phyloP scores from a whole-genome alignment of 1,284 basidiomycete species.

The Wallemia hederae region DNA sequence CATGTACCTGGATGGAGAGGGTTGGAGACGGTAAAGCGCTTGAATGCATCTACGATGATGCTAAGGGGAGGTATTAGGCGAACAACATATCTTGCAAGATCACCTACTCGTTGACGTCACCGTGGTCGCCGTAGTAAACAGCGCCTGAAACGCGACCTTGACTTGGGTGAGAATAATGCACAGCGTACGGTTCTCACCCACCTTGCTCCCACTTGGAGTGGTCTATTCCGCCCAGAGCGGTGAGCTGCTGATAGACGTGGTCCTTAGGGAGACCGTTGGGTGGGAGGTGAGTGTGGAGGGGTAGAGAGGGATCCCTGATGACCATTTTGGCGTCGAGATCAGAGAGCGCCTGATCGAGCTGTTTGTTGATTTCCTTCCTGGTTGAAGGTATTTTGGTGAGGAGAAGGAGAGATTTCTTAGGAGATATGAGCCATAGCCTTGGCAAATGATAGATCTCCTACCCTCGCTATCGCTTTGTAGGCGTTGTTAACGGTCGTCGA shows the following conservation, averaged over 20 bases:
- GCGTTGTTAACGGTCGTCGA: background rate
- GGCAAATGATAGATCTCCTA: background rate
- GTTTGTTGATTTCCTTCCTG: slow-evolving; percentile 10
- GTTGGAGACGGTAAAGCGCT: slow-evolving; percentile 26
- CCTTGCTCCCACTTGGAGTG: slow-evolving; percentile 7
- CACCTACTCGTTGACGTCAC: slow-evolving; percentile 3
- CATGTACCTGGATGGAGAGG: slow-evolving; percentile 42
- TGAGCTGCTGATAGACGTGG: slow-evolving; percentile 5
- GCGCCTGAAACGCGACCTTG: slow-evolving; percentile 14
- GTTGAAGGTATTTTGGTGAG: slow-evolving; percentile 11
- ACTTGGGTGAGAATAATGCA: background rate
- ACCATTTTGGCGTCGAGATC: slow-evolving; percentile 13
- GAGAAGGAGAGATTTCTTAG: background rate
- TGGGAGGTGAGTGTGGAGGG: slow-evolving; percentile 9
- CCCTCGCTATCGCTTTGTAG: background rate
- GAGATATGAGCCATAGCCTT: background rate
- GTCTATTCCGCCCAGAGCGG: background rate
- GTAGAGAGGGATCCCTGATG: slow-evolving; percentile 7
- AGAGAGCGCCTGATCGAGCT: slow-evolving; percentile 10
- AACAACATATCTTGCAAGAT: background rate
- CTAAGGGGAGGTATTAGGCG: slow-evolving; percentile 7
- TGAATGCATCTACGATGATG: slow-evolving; percentile 10
- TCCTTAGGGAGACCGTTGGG: slow-evolving; percentile 9
- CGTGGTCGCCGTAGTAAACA: slow-evolving; percentile 15
- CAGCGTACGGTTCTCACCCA: slow-evolving; percentile 1